Evolutionary conservation across 1,284 basidiomycete species (phyloP), one percentile per base, ranked within the genome.

Genomic region (Irpex lacteus): DNA sequence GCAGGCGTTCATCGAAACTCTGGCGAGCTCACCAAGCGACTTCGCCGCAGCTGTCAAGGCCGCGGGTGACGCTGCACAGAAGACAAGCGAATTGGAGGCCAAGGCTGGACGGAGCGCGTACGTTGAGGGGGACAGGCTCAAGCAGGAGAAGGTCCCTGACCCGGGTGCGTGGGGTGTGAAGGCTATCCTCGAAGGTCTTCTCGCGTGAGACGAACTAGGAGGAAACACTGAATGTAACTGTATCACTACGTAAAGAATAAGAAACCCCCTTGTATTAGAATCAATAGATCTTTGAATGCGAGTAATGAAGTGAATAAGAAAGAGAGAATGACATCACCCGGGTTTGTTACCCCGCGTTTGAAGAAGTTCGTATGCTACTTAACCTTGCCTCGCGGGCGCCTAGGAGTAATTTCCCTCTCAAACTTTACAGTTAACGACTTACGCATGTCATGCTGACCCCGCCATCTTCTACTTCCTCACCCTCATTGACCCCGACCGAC

Each of bases 31-130:
- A 13, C 70, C 72, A 49, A 67, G 68, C 11, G 75, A 79, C 65
- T 79, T 89, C 52, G 73, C 72, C 0, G 75, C 72, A 3, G 91
- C 95, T 0, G 86, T 92, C 32, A 76, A 79, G 54, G 85, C 83
- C 0, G 94, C 91, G 1, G 79, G 79, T 15, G 79, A 82, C 4
- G 94, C 94, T 1, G 90, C 94, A 1, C 88, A 92, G 66, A 79
- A 79, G 63, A 95, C 94, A 26, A 88, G 82, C 69, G 77, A 90
- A 64, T 76, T 96, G 2, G 87, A 89, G 38, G 96, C 96, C 1
- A 95, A 91, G 77, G 95, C 93, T 1, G 96, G 96, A 0, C 80
- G 96, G 68, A 95, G 93, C 67, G 93, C 94, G 1, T 98, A 98
- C 75, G 88, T 97, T 53, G 91, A 91, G 70, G 85, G 88, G 58